Base-by-base conservation (phyloP, 106 monocot genomes). In the Apostasia ramifera region DNA sequence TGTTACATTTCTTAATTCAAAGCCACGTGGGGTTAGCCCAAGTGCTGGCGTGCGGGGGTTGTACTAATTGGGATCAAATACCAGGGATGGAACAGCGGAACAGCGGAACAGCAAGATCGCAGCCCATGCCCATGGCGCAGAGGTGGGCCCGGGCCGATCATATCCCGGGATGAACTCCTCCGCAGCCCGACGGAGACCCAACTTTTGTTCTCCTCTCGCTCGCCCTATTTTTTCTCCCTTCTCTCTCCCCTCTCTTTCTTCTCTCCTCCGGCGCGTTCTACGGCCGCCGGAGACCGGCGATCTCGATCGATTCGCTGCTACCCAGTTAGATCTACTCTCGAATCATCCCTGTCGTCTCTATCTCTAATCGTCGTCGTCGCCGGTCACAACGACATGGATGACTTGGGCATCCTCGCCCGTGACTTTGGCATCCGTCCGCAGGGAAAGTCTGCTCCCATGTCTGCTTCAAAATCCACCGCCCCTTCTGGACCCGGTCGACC, bases 371-470 rank as follows among this genome's bases (percentile, higher is more conserved):
- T 14, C 15, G 3, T 57, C 57, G 52, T 4, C n/a, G 2, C 9
- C 71, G 26, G 26, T 26, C 26, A 26, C 47, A 62, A 15, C 65
- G 8, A 1, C 40, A 88, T 88, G 88, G 88, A 84, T 60, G 84
- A 88, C 44, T 72, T 88, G 70, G 81, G 77, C 38, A 65, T 84
- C 53, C 74, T 88, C 8, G 72, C 76, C 52, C 62, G 81, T 51
- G 88, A 88, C 40, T 79, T 82, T 54, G 84, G 88, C 8, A 53
- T 84, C 58, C 81, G 79, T 7, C 77, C 81, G 4, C 81, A 84
- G 72, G 82, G 84, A 4, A 88, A 83, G 42, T 59, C 78, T 44
- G 87, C 81, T 13, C 87, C 87, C 57, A 88, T 84, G 84, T 55
- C 84, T 13, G 40, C 81, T 44, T 59, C 81, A 13, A 62, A 66